Percentiles rank a stretch among this genome's conserved stretches.
These are phyloP conservation scores for Boletus nobilissimus DNA, from an alignment of 1,284 basidiomycete genomes.

Conservation along the genomic window DNA sequence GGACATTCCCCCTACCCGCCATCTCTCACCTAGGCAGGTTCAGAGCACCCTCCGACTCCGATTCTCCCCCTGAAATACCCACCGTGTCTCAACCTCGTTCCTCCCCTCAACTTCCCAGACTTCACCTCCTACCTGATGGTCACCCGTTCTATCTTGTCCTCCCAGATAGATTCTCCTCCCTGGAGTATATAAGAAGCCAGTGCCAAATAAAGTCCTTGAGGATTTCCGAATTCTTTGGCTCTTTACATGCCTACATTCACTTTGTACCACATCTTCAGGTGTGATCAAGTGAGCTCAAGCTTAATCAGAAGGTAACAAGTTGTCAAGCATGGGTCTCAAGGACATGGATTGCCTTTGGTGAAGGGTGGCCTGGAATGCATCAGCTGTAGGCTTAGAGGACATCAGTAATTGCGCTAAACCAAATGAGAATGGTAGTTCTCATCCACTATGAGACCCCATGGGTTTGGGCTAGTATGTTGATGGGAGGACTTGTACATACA, in stretches of 20 bases:
- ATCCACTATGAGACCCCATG: slow-evolving; percentile 97
- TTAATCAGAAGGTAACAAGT: slow-evolving; percentile 46
- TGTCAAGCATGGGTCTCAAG: slow-evolving; percentile 96
- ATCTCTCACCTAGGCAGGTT: too few relatives aligned
- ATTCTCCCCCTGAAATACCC: too few relatives aligned
- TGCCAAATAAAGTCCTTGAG: too few relatives aligned
- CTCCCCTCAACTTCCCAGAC: too few relatives aligned
- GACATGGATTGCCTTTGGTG: slow-evolving; percentile 94
- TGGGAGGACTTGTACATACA: slow-evolving; percentile 89
- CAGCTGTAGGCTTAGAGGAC: not conserved
- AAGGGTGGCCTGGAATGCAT: slow-evolving; percentile 71
- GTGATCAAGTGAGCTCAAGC: not conserved
- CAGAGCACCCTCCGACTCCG: too few relatives aligned
- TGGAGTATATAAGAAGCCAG: slow-evolving; percentile 57
- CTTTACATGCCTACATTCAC: slow-evolving; percentile 98
- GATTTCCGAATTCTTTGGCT: slow-evolving; percentile 93
- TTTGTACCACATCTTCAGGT: slow-evolving; percentile 97
- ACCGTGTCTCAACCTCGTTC: too few relatives aligned
- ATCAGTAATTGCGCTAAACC: slow-evolving; percentile 83
- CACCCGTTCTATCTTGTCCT: too few relatives aligned
- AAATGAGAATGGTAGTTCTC: slow-evolving; percentile 95
- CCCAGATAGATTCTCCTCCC: too few relatives aligned
- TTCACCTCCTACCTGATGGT: too few relatives aligned
- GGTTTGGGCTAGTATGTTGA: slow-evolving; percentile 98
- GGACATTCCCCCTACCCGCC: too few relatives aligned